Base-by-base conservation (phyloP, 192 early-diverging fungal species). In the Lobosporangium transversale region DNA sequence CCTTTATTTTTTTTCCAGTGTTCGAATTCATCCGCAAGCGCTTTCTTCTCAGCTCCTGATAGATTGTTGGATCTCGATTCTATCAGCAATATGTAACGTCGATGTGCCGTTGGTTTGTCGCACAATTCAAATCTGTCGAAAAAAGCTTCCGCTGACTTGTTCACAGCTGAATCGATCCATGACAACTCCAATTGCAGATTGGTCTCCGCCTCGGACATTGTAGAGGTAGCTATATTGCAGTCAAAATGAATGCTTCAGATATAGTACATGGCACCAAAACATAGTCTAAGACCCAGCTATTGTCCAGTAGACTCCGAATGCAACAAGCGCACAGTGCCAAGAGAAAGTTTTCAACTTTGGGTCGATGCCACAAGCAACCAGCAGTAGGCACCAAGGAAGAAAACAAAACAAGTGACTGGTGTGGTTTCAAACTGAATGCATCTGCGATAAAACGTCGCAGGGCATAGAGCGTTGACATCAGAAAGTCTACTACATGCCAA, bases 261-360 rank as follows among this genome's bases (percentile, higher is more conserved):
- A 40, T 14, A 14, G 7, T 40, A 40, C 20, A 51, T 15, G 23
- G 50, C 47, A n/a, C 14, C 7, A 23, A 49, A 49, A n/a, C 47
- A 33, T 18, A 43, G n/a, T 45, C 49, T 6, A 42, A 44, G 18
- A 53, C 52, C 40, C 20, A n/a, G 30, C 1, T 42, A 23, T 54
- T 54, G 40, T 18, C 52, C 26, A 52, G 52, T 64, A 64, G 35
- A 53, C 18, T 49, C 62, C 24, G n/a, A 27, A 54, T 32, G 62
- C 54, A 66, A 66, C 64, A 66, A 66, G 53, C 64, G 54, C 64
- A 57, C 54, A 66, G 53, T 36, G 40, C 52, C 67, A 47, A 54
- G 27, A 20, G 43, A 59, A 20, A 54, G 57, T 47, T 54, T 53
- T 44, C 33, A 69, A 69, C 67, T 68, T 32, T 68, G 66, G 66